Evolutionary conservation across 2,329 filamentous ascomycete genomes (phyloP).

Genomic region (Fusarium sacchari): DNA sequence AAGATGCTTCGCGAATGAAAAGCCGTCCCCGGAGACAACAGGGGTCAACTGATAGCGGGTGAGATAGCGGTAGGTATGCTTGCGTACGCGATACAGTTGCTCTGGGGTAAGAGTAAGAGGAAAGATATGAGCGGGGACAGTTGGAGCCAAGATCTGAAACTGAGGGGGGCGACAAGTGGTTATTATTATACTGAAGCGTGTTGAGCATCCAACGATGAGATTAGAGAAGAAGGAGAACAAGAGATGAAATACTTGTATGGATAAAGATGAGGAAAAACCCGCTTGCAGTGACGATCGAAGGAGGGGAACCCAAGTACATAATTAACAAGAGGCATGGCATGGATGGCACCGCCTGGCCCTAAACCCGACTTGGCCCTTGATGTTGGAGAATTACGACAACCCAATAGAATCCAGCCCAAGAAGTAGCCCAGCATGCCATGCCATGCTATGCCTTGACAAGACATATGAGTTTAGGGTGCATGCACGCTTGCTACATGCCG

Average conservation of each 20-base stretch:
- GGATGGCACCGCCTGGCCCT: constrained; percentile 21
- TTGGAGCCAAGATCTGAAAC: constrained; percentile 9
- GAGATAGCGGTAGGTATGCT: constrained; percentile 46
- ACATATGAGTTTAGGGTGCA: background rate
- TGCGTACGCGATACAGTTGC: constrained; percentile 39
- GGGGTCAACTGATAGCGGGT: constrained; percentile 42
- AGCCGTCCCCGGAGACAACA: constrained; percentile 20
- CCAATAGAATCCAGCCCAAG: constrained; percentile 11
- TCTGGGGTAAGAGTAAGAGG: constrained; percentile 42
- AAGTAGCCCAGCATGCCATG: background rate
- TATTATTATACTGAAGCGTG: background rate
- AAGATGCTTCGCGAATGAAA: constrained; percentile 36
- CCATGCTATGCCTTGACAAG: background rate
- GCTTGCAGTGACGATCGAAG: constrained; percentile 12
- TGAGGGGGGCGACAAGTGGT: background rate
- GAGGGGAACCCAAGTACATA: constrained; percentile 23
- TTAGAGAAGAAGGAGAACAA: background rate
- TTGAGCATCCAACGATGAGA: background rate
- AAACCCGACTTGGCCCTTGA: constrained; percentile 20
- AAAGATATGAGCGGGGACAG: constrained; percentile 42
- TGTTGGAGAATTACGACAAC: constrained; percentile 15
- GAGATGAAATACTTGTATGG: constrained; percentile 10
- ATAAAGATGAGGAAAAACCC: constrained; percentile 20
- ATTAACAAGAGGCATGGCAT: constrained; percentile 7
- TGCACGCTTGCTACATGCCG: background rate